These are phyloP conservation scores for Xylaria palmicola DNA, from an alignment of 495 filamentous ascomycete genomes.

Conservation along the genomic window DNA sequence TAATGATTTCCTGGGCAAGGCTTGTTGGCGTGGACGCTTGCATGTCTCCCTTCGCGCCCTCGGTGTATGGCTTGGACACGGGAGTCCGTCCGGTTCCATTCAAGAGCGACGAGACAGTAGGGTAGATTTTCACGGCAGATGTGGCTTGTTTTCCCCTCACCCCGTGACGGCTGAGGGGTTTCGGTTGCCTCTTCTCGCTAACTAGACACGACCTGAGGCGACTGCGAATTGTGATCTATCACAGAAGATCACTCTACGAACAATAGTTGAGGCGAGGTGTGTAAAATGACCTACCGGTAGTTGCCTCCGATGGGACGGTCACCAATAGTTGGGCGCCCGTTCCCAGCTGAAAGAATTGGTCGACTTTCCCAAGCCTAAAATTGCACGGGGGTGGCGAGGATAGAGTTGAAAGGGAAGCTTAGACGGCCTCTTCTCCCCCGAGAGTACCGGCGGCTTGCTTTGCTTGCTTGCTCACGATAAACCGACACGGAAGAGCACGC, in stretches of 20 bases:
- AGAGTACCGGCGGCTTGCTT: too few species aligned
- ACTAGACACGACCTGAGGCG: background rate
- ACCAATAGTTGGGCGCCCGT: constrained; percentile 5
- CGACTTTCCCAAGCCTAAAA: background rate
- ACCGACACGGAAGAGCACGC: too few species aligned
- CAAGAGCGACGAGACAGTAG: background rate
- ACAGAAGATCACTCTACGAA: background rate
- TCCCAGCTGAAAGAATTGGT: background rate
- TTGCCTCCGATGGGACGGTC: background rate
- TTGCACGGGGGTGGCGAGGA: background rate
- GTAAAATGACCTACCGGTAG: background rate
- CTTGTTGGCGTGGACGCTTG: constrained; percentile 3
- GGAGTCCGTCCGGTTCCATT: too few species aligned
- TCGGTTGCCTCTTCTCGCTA: background rate
- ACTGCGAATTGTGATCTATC: background rate
- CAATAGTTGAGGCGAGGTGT: too few species aligned
- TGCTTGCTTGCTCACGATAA: too few species aligned
- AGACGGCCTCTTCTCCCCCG: too few species aligned
- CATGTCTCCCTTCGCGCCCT: background rate
- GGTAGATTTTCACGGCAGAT: constrained; percentile 1
- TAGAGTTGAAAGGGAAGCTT: too few species aligned
- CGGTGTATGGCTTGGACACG: too few species aligned
- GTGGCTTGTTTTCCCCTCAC: constrained; percentile 2
- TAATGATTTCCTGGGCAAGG: background rate
- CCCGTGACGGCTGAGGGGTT: background rate